These are phyloP conservation scores for Penicillium daleae DNA, from an alignment of 495 filamentous ascomycete genomes.

Conservation along the genomic window DNA sequence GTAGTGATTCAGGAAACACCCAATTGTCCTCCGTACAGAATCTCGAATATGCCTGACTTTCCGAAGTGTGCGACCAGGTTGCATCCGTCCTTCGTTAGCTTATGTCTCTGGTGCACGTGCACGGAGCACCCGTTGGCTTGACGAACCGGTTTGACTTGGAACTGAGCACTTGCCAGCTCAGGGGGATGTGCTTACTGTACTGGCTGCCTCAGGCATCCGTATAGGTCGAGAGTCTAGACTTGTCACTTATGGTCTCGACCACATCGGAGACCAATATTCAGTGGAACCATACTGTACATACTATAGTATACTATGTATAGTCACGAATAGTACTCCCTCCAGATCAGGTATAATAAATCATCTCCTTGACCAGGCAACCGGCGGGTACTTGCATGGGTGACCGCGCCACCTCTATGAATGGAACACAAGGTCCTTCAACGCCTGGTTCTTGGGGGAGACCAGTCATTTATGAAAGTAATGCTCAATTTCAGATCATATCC, in stretches of 20 bases:
- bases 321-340: not conserved
- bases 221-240: slow-evolving; percentile 2
- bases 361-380: not conserved
- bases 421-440: not conserved
- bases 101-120: too few relatives aligned
- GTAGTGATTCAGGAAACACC: too few relatives aligned
- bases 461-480: not conserved
- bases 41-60: not conserved
- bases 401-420: not conserved
- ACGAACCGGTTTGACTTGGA: not conserved
- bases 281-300: not conserved
- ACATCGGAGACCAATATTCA: not conserved
- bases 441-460: not conserved
- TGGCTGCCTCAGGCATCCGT: not conserved
- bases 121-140: not conserved
- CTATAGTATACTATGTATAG: too few relatives aligned
- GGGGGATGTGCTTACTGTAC: too few relatives aligned
- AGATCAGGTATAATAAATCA: not conserved
- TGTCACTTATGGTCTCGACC: not conserved
- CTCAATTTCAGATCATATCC: not conserved
- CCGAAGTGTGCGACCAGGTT: not conserved
- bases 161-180: too few relatives aligned
- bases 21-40: too few relatives aligned
- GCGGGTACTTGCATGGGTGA: not conserved
- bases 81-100: not conserved